Conservation (phyloP, 2,329 filamentous ascomycete genomes). For the Pseudogymnoascus sp. region DNA sequence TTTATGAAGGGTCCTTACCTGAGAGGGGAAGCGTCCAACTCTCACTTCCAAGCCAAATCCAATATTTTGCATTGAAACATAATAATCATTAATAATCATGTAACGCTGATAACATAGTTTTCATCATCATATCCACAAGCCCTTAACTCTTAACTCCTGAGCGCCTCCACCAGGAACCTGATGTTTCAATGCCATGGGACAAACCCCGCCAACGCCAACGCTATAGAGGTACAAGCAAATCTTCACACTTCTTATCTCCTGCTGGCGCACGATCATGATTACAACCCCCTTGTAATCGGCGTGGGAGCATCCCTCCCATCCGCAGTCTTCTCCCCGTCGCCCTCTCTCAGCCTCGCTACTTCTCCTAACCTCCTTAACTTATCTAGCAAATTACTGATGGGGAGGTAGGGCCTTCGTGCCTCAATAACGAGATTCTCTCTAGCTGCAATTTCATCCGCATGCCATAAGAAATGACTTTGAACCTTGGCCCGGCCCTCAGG, state of each 20-base stretch:
- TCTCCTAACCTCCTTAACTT: slow-evolving; percentile 45
- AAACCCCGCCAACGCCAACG: background rate
- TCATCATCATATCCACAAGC: background rate
- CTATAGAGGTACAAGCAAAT: background rate
- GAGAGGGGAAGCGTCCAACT: slow-evolving; percentile 26
- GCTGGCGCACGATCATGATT: background rate
- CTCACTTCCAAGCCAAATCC: slow-evolving; percentile 53
- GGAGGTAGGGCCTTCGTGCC: slow-evolving; percentile 46
- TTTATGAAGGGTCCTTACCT: background rate
- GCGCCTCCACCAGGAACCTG: background rate
- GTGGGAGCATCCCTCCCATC: background rate
- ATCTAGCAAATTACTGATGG: slow-evolving; percentile 51
- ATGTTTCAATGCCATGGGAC: background rate
- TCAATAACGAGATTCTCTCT: slow-evolving; percentile 46
- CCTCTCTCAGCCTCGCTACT: slow-evolving; percentile 24
- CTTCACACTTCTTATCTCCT: background rate
- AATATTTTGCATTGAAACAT: slow-evolving; percentile 18
- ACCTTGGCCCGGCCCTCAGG: slow-evolving; percentile 50
- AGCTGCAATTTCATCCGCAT: slow-evolving; percentile 45
- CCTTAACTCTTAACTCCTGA: background rate
- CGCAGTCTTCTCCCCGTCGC: slow-evolving; percentile 25
- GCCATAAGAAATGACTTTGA: slow-evolving; percentile 52
- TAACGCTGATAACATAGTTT: background rate
- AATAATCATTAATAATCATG: background rate
- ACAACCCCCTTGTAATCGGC: background rate